A percentile compares a stretch with the other conserved stretches of the same genome.
phyloP scores from a whole-genome alignment of 23 red algal genomes.

The Gracilariopsis chorda region DNA sequence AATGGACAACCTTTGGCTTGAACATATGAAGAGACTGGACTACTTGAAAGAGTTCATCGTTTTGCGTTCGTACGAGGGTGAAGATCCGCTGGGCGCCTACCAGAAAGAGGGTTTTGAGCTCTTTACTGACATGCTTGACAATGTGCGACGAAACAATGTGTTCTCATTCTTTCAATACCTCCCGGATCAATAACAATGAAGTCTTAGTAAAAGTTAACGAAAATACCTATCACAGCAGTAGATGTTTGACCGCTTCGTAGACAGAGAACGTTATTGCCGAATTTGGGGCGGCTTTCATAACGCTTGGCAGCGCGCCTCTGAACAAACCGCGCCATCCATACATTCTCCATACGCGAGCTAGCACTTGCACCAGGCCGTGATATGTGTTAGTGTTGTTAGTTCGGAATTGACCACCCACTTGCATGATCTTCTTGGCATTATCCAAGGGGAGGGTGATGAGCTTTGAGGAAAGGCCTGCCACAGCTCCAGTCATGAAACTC shows the following conservation, averaged over 20 bases:
- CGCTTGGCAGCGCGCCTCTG: conserved; percentile 59
- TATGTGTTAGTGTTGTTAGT: background rate
- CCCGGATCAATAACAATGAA: background rate
- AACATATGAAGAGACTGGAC: conserved; percentile 87
- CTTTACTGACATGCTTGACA: conserved; percentile 71
- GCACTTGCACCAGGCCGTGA: conserved; percentile 34
- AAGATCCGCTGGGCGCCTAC: conserved; percentile 82
- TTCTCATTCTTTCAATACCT: conserved; percentile 93
- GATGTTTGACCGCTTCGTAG: conserved; percentile 44
- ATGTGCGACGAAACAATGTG: conserved; percentile 82
- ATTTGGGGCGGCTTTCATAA: conserved; percentile 80
- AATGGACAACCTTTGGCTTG: conserved; percentile 84
- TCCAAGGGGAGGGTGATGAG: conserved; percentile 81
- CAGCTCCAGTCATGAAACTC: conserved; percentile 54
- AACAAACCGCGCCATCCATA: conserved; percentile 66
- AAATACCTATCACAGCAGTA: background rate
- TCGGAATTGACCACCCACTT: conserved; percentile 66
- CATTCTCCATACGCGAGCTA: conserved; percentile 17
- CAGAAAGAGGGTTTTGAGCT: conserved; percentile 78
- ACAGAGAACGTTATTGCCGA: conserved; percentile 74
- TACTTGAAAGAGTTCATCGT: conserved; percentile 85
- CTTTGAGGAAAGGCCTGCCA: conserved; percentile 68
- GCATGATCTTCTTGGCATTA: conserved; percentile 82
- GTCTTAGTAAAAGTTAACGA: background rate
- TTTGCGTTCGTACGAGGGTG: conserved; percentile 61